These are phyloP conservation scores for Yarrowia sp. DNA, from an alignment of 805 yeast genomes.

Conservation along the genomic window DNA sequence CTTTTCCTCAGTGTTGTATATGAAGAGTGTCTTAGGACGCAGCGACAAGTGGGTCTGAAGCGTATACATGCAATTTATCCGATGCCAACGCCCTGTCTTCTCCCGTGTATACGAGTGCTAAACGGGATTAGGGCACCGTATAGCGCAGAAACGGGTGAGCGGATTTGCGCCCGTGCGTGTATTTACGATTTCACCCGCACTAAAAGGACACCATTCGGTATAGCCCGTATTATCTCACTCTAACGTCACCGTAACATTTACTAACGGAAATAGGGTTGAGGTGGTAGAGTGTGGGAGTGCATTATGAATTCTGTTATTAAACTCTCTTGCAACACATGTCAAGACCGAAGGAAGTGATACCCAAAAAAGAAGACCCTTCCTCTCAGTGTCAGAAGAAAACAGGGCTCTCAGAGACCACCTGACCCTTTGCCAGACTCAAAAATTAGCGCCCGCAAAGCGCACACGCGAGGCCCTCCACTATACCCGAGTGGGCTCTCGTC, in stretches of 20 bases:
- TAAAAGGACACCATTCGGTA: no score
- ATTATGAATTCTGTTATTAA: neutral
- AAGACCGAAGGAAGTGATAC: no score
- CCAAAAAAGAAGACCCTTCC: no score
- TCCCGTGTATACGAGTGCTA: neutral
- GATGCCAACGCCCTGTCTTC: neutral
- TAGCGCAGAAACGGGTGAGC: neutral
- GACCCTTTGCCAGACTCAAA: neutral
- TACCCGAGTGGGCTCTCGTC: neutral
- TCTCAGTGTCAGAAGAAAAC: neutral
- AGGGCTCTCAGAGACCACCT: neutral
- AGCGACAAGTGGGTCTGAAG: neutral
- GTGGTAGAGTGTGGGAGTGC: neutral
- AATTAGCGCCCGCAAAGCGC: neutral
- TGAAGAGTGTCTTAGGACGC: no score
- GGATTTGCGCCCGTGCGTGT: no score
- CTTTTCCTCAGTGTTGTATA: neutral
- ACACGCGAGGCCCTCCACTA: no score
- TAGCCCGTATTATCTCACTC: neutral
- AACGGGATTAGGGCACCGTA: neutral
- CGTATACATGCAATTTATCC: neutral
- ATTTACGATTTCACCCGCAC: no score
- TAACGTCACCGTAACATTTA: conserved; percentile 2
- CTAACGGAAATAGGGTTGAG: neutral
- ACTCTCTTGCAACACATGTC: neutral